Percentiles rank a stretch among this genome's conserved stretches.
phyloP scores from a whole-genome alignment of 768 basidiomycete species.

The Boletus reticuloceps region DNA sequence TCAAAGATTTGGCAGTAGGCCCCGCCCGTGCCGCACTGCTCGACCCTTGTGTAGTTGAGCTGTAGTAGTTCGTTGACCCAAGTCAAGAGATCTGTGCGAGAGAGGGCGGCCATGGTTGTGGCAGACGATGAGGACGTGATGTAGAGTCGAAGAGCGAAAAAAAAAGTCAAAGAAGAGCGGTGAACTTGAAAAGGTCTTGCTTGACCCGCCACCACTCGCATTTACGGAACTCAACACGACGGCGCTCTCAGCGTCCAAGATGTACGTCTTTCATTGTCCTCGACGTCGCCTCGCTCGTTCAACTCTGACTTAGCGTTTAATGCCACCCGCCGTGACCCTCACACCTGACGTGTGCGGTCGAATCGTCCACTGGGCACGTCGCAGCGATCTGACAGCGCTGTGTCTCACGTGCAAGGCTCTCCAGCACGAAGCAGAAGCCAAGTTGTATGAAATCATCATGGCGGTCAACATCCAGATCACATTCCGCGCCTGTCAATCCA shows the following conservation, averaged over 20 bases:
- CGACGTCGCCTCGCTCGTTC: background rate
- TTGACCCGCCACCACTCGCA: background rate
- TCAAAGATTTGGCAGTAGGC: conserved; percentile 96
- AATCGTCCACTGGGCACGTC: conserved; percentile 37
- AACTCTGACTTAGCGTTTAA: background rate
- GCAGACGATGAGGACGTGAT: conserved; percentile 14
- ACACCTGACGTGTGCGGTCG: conserved; percentile 43
- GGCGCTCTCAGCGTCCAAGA: background rate
- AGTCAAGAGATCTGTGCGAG: conserved; percentile 80
- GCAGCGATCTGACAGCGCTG: conserved; percentile 41
- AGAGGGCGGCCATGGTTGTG: conserved; percentile 53
- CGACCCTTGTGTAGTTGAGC: conserved; percentile 88
- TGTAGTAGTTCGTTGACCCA: conserved; percentile 96
- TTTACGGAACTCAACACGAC: too few relatives aligned
- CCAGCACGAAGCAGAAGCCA: conserved; percentile 46
- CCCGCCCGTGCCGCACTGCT: conserved; percentile 87
- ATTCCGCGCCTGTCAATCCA: conserved; percentile 38
- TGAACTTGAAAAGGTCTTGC: too few relatives aligned
- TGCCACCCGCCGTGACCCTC: conserved; percentile 21
- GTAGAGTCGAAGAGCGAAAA: background rate
- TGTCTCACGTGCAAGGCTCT: conserved; percentile 46
- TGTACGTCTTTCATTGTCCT: background rate
- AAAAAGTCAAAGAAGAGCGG: background rate
- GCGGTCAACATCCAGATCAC: conserved; percentile 37
- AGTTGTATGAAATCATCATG: conserved; percentile 42